These are phyloP conservation scores for Centaurea solstitialis DNA, from an alignment of 129 eudicot species.

Conservation along the genomic window DNA sequence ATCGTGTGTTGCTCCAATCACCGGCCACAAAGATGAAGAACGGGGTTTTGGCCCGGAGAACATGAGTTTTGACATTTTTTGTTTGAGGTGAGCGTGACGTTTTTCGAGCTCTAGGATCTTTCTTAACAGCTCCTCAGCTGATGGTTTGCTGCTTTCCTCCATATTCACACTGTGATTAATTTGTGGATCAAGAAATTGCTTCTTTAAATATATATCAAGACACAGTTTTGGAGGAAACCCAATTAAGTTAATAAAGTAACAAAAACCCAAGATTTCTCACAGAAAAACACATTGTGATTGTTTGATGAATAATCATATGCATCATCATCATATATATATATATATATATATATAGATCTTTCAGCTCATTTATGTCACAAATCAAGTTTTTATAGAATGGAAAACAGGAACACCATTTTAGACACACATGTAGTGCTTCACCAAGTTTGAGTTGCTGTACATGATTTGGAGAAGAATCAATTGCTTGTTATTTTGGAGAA, in stretches of 20 bases:
- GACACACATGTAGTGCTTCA: background rate
- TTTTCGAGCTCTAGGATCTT: slow-evolving; percentile 62
- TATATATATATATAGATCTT: background rate
- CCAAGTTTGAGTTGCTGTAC: background rate
- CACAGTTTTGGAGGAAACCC: background rate
- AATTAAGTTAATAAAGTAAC: background rate
- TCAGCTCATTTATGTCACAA: background rate
- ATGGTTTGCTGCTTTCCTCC: slow-evolving; percentile 13
- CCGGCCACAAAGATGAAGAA: background rate
- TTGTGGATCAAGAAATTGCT: slow-evolving; percentile 8
- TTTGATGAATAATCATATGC: background rate
- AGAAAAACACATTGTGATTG: background rate
- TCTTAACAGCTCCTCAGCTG: slow-evolving; percentile 58
- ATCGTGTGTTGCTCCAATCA: background rate
- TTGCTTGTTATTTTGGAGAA: slow-evolving; percentile 5
- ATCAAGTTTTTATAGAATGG: background rate
- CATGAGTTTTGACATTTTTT: slow-evolving; percentile 60
- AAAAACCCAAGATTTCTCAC: background rate
- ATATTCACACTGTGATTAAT: slow-evolving; percentile 8
- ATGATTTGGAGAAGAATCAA: background rate
- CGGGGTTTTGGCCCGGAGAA: slow-evolving; percentile 13
- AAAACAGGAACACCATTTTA: background rate
- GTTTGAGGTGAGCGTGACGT: slow-evolving; percentile 56
- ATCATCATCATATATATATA: too few species aligned
- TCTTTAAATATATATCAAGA: slow-evolving; percentile 9